These are phyloP conservation scores for Diaporthe humulicola DNA, from an alignment of 2,329 filamentous ascomycete genomes.

Conservation along the genomic window DNA sequence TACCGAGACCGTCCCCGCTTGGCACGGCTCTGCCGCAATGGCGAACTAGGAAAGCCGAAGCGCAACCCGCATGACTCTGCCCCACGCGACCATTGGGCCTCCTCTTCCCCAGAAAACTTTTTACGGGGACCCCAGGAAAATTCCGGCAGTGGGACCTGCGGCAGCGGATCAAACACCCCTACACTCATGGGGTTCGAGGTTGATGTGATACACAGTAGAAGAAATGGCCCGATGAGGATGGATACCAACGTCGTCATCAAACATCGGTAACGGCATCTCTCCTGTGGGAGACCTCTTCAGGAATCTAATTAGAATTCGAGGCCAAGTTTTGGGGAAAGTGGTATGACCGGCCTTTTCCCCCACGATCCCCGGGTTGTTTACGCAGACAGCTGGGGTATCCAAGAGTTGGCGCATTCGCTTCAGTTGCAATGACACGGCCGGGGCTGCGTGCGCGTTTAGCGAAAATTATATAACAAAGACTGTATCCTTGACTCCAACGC, in stretches of 20 bases:
- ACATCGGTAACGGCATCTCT: background rate
- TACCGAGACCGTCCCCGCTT: background rate
- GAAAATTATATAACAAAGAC: conserved; percentile 16
- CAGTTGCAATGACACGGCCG: conserved; percentile 21
- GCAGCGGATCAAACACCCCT: conserved; percentile 14
- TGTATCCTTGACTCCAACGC: background rate
- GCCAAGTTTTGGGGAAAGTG: background rate
- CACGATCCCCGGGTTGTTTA: conserved; percentile 11
- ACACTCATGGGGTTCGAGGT: background rate
- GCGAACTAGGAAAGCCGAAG: conserved; percentile 11
- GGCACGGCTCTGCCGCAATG: background rate
- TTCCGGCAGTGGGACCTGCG: conserved; percentile 7
- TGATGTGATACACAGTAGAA: background rate
- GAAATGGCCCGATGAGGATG: conserved; percentile 19
- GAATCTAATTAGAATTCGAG: conserved; percentile 5
- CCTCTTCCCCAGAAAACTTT: conserved; percentile 25
- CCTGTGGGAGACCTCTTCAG: background rate
- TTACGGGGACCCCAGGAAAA: conserved; percentile 29
- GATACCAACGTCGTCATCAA: conserved; percentile 17
- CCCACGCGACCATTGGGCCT: background rate
- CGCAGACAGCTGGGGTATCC: conserved; percentile 26
- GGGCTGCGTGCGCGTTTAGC: background rate
- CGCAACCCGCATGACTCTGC: conserved; percentile 20
- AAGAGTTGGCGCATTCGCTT: conserved; percentile 7
- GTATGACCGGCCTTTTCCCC: background rate